Base-by-base conservation (phyloP, 164 flowering plant species). In the Stephania yunnanensis region DNA sequence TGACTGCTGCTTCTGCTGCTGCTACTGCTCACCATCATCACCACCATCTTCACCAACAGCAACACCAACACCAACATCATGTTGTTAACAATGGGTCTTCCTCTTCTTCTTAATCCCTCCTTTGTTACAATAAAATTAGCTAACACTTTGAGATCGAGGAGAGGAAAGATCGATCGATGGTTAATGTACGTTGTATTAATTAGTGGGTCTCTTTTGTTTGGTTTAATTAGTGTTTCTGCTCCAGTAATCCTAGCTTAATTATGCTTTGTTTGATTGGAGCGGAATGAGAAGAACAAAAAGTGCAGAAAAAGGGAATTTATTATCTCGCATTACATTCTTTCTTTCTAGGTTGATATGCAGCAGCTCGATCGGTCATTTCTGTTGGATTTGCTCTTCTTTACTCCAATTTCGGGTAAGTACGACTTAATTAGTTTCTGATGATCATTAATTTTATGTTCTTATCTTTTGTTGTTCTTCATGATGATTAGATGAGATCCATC, bases 81-180 rank as follows among this genome's bases (percentile, higher is more conserved):
- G 71, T 42, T 74, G 66, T 71, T 65, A 61, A 72, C 70, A 81
- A 82, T 74, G 83, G 83, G 64, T 80, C 85, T 46, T 80, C 85
- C 77, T 83, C 89, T 73, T 81, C 89, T 48, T 86, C 87, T 71
- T 85, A 80, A 80, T 65, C 30, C 42, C 66, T 4, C 4, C 13
- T 70, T 64, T 11, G 46, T 31, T 8, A 73, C 13, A 61, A 20
- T 73, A 61, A 50, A 61, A 61, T 36, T 36, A 36, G 42, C 66
- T 61, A n/a, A 61, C 66, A 61, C 19, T 61, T 36, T 61, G 66
- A 50, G 55, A 48, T 55, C 25, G 64, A 55, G 64, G 25, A 17
- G 65, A 58, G n/a, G 66, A n/a, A 36, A 61, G 66, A 9, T 11
- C 22, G 22, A 6, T 36, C 25, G 64, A 19, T 20, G 19, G 6